Evolutionary conservation across 805 yeast genomes (phyloP).

Genomic region (Lachancea nothofagi): DNA sequence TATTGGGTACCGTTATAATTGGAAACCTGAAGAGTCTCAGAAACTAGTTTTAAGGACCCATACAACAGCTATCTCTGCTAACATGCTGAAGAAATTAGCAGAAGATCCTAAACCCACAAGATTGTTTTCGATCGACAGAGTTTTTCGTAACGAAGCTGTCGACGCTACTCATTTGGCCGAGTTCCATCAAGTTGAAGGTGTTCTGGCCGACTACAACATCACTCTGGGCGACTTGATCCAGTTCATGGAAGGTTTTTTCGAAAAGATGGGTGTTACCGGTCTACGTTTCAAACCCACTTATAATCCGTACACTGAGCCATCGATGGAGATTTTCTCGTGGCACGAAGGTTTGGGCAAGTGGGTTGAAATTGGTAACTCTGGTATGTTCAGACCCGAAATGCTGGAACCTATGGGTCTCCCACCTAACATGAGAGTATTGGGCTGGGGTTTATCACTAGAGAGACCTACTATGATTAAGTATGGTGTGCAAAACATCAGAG

Average conservation of each 20-base stretch:
- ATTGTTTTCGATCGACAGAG: slow-evolving; percentile 93
- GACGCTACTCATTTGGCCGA: slow-evolving; percentile 99
- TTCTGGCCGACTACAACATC: slow-evolving; percentile 89
- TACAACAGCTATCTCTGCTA: slow-evolving; percentile 90
- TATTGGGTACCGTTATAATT: slow-evolving; percentile 96
- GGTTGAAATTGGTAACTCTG: slow-evolving; percentile 99
- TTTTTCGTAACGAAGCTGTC: slow-evolving; percentile 98
- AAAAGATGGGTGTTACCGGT: slow-evolving; percentile 93
- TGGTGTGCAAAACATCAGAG: slow-evolving; percentile 92
- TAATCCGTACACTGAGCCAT: slow-evolving; percentile 98
- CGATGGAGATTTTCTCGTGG: slow-evolving; percentile 95
- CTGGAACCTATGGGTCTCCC: slow-evolving; percentile 97
- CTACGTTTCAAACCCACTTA: slow-evolving; percentile 97
- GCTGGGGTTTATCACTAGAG: slow-evolving; percentile 96
- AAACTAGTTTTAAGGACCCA: slow-evolving; percentile 94
- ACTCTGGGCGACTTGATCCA: slow-evolving; percentile 96
- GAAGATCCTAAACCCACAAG: slow-evolving; percentile 83
- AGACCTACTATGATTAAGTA: slow-evolving; percentile 99
- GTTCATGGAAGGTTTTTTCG: slow-evolving; percentile 95
- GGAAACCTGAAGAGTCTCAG: slow-evolving; percentile 88
- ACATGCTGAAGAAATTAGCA: slow-evolving; percentile 82
- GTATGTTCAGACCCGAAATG: slow-evolving; percentile 99
- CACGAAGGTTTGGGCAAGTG: slow-evolving; percentile 91
- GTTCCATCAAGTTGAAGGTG: slow-evolving; percentile 99
- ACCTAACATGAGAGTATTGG: slow-evolving; percentile 84